A percentile compares a stretch with the other conserved stretches of the same genome.
These are phyloP conservation scores for Malus hybrid DNA, from an alignment of 331 rosid genomes.

Conservation along the genomic window DNA sequence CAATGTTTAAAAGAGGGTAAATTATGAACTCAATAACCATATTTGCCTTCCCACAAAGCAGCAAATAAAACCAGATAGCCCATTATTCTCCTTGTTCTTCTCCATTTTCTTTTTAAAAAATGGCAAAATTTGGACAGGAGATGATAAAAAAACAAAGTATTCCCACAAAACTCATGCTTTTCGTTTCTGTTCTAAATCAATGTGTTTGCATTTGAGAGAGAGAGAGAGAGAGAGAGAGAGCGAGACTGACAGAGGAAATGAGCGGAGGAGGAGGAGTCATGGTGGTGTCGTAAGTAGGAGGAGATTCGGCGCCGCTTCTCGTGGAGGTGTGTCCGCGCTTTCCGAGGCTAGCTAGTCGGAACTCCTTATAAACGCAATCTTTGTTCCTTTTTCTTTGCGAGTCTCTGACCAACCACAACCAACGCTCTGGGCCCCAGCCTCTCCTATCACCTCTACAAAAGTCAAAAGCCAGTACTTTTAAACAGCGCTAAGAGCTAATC, in stretches of 20 bases:
- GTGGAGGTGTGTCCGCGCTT: not conserved
- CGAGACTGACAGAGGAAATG: not conserved
- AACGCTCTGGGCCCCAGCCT: too few species aligned
- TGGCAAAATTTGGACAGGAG: too few species aligned
- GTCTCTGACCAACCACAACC: too few species aligned
- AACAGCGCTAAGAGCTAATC: too few species aligned
- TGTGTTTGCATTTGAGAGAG: not conserved
- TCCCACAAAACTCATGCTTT: not conserved
- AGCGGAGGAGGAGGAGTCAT: not conserved
- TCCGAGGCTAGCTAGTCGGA: too few species aligned
- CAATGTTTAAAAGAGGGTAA: not conserved
- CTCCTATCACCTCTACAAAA: too few species aligned
- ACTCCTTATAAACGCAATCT: too few species aligned
- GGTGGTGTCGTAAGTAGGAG: not conserved
- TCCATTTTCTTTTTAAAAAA: too few species aligned
- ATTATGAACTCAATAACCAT: not conserved
- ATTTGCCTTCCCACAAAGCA: not conserved
- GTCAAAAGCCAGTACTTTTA: too few species aligned
- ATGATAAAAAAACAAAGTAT: too few species aligned
- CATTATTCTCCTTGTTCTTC: too few species aligned
- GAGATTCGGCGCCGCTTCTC: not conserved
- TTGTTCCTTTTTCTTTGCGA: too few species aligned
- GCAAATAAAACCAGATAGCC: not conserved
- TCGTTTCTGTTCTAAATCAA: not conserved
- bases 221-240: not conserved